phyloP scores from a whole-genome alignment of 805 yeast genomes.

The Tetrapisispora taiwanensis region DNA sequence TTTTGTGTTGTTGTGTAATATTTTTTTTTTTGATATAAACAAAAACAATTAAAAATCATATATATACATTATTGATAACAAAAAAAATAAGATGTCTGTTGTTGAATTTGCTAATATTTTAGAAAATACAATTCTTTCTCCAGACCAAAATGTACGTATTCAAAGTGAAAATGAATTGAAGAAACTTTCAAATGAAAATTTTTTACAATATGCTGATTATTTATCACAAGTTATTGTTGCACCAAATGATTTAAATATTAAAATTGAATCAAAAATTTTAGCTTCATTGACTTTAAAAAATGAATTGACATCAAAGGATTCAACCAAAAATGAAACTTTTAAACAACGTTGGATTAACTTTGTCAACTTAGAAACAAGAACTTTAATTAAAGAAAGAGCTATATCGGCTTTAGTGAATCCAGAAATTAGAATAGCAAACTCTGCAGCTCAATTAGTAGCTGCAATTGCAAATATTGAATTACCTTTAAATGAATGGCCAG shows the following conservation, averaged over 20 bases:
- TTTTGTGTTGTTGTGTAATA: too few species aligned
- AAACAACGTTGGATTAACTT: slow-evolving; percentile 62
- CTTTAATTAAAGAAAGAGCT: slow-evolving; percentile 55
- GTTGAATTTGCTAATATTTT: slow-evolving; percentile 56
- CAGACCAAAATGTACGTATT: slow-evolving; percentile 55
- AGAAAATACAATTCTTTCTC: slow-evolving; percentile 68
- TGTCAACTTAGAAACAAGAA: slow-evolving; percentile 44
- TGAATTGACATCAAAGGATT: slow-evolving; percentile 75
- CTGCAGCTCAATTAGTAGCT: slow-evolving; percentile 90
- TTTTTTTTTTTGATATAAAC: background rate
- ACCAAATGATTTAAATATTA: slow-evolving; percentile 34
- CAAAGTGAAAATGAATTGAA: slow-evolving; percentile 72
- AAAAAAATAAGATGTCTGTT: slow-evolving; percentile 17
- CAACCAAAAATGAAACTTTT: slow-evolving; percentile 44
- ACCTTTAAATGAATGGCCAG: slow-evolving; percentile 82
- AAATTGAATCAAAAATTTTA: slow-evolving; percentile 77
- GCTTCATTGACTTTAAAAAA: slow-evolving; percentile 86
- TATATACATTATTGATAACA: too few species aligned
- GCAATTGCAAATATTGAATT: slow-evolving; percentile 95
- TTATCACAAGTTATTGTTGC: slow-evolving; percentile 65
- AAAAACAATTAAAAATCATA: background rate
- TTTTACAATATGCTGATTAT: slow-evolving; percentile 59
- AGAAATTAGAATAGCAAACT: slow-evolving; percentile 66
- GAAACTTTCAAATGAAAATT: slow-evolving; percentile 62
- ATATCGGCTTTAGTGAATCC: slow-evolving; percentile 55